phyloP scores from a whole-genome alignment of 208 protist species.

The Leishmania aethiopica region DNA sequence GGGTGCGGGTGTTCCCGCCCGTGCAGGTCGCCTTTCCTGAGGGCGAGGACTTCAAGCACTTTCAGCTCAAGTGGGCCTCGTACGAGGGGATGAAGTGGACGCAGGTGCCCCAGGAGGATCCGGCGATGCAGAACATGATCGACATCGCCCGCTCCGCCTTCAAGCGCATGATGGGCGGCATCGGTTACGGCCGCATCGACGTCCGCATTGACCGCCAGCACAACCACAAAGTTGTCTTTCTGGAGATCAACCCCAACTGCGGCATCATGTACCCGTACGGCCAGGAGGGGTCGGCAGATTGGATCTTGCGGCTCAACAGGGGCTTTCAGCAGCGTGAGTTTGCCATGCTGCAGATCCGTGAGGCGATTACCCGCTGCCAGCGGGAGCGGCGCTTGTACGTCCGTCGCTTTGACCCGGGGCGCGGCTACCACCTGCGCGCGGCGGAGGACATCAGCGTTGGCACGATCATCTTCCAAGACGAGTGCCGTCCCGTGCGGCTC shows the following conservation, averaged over 20 bases:
- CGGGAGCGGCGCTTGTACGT: slow-evolving; percentile 51
- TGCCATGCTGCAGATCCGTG: slow-evolving; percentile 75
- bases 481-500: slow-evolving; percentile 65
- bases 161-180: slow-evolving; percentile 88
- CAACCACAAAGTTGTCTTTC: slow-evolving; percentile 68
- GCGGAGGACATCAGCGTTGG: slow-evolving; percentile 54
- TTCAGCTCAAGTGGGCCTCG: slow-evolving; percentile 89
- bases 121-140: slow-evolving; percentile 66
- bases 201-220: slow-evolving; percentile 75
- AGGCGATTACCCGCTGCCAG: slow-evolving; percentile 51
- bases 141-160: slow-evolving; percentile 76
- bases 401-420: slow-evolving; percentile 50
- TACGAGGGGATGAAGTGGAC: slow-evolving; percentile 91
- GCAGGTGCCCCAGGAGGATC: slow-evolving; percentile 62
- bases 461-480: slow-evolving; percentile 66
- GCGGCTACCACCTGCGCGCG: slow-evolving; percentile 76
- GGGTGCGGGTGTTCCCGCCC: slow-evolving; percentile 82
- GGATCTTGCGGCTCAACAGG: slow-evolving; percentile 74
- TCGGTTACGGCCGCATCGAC: slow-evolving; percentile 89
- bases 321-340: slow-evolving; percentile 83
- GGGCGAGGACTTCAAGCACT: slow-evolving; percentile 93
- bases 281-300: slow-evolving; percentile 88
- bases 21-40: slow-evolving; percentile 79
- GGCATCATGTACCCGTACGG: slow-evolving; percentile 91
- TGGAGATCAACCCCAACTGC: slow-evolving; percentile 93